Conservation (phyloP, 371 early-diverging fungal species). For the Fennellomyces sp. region DNA sequence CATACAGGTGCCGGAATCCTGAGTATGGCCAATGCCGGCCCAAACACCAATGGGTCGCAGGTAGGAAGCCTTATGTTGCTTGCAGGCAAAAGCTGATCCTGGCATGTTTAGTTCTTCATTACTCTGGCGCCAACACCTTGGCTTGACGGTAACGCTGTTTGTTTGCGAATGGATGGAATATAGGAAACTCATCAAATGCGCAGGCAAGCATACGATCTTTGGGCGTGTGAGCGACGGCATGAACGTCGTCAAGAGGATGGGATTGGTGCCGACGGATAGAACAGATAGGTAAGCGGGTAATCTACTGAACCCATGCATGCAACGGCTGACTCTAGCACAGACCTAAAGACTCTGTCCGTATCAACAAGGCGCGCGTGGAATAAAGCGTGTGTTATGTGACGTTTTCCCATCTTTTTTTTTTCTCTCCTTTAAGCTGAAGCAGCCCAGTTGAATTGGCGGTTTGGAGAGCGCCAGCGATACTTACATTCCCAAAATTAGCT, state of each 20-base stretch:
- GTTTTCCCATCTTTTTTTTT: constrained; percentile 1
- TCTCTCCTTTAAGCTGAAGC: not conserved
- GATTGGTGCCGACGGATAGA: constrained; percentile 66
- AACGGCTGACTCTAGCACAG: constrained; percentile 17
- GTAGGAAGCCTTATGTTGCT: constrained; percentile 27
- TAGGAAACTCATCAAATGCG: not conserved
- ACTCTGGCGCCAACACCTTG: constrained; percentile 71
- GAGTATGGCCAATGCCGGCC: constrained; percentile 89
- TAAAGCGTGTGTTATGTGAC: constrained; percentile 8
- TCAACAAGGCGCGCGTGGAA: constrained; percentile 36
- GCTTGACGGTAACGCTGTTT: constrained; percentile 66
- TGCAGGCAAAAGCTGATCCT: not conserved
- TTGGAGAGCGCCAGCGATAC: too few species aligned
- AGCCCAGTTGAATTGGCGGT: too few species aligned
- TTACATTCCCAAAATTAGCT: too few species aligned
- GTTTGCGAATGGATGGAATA: not conserved
- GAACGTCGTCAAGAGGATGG: constrained; percentile 72
- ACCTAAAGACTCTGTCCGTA: constrained; percentile 43
- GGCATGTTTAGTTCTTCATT: constrained; percentile 57
- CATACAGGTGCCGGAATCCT: constrained; percentile 83
- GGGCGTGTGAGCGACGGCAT: constrained; percentile 71
- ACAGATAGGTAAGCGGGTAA: constrained; percentile 45
- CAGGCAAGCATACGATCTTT: constrained; percentile 75
- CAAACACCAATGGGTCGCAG: constrained; percentile 85
- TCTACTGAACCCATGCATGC: not conserved